A percentile compares a stretch with the other conserved stretches of the same genome.
These are phyloP conservation scores for Nakataea oryzae DNA, from an alignment of 2,329 filamentous ascomycete species.

Conservation along the genomic window DNA sequence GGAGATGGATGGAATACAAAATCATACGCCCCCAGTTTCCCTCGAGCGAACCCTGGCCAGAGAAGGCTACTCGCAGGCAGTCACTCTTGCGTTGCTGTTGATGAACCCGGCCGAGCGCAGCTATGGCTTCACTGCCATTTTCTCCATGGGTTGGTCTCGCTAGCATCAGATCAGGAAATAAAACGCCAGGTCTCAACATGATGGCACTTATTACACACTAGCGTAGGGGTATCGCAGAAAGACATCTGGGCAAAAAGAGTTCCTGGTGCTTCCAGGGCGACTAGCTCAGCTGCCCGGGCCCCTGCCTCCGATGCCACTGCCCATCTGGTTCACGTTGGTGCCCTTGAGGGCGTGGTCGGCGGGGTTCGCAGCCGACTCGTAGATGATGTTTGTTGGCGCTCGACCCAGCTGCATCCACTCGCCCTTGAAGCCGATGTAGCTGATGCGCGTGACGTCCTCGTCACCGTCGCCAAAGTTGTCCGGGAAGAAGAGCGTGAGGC, in stretches of 20 bases:
- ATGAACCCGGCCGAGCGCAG: no score
- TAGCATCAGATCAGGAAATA: background rate
- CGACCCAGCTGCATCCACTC: conserved; percentile 82
- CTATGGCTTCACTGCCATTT: no score
- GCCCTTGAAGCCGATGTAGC: conserved; percentile 86
- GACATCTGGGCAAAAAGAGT: background rate
- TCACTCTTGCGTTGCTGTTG: no score
- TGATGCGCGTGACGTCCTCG: conserved; percentile 55
- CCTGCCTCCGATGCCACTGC: conserved; percentile 37
- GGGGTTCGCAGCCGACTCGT: conserved; percentile 90
- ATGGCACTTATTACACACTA: background rate
- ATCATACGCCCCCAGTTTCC: no score
- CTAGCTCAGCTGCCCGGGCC: background rate
- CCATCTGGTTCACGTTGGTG: conserved; percentile 41
- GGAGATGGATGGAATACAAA: no score
- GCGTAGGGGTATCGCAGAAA: background rate
- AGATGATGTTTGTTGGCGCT: conserved; percentile 77
- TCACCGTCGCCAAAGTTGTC: conserved; percentile 29
- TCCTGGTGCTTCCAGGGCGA: no score
- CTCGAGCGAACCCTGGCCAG: no score
- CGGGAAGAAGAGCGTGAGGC: conserved; percentile 71
- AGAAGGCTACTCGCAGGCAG: no score
- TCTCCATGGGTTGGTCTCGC: no score
- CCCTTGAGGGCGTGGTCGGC: conserved; percentile 68
- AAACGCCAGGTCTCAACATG: background rate